Evolutionary conservation across 1,139 yeast species (phyloP).

Genomic region (Debaryomyces coudertii): DNA sequence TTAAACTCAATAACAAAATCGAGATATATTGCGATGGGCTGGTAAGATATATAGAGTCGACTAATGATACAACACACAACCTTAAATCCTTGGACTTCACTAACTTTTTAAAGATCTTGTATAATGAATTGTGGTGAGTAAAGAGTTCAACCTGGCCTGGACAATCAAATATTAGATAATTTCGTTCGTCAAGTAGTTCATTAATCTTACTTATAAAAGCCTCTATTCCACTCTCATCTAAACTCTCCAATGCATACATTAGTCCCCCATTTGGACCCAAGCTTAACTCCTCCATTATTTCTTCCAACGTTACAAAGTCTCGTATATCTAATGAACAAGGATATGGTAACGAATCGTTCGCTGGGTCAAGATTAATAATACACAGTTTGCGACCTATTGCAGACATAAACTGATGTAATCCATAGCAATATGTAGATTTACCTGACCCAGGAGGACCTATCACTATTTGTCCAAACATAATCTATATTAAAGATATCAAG

Average conservation of each 20-base stretch:
- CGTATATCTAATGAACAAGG: conserved; percentile 87
- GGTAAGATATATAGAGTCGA: conserved; percentile 84
- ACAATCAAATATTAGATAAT: conserved; percentile 87
- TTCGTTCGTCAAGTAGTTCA: conserved; percentile 57
- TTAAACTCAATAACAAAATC: conserved; percentile 71
- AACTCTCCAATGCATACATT: conserved; percentile 81
- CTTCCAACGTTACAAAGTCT: conserved; percentile 84
- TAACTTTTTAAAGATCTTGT: conserved; percentile 38
- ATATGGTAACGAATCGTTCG: conserved; percentile 82
- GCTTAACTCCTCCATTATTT: conserved; percentile 80
- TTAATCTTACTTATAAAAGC: conserved; percentile 62
- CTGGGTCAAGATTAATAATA: conserved; percentile 89
- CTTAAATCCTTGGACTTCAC: conserved; percentile 61
- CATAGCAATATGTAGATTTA: conserved; percentile 91
- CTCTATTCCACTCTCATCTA: conserved; percentile 49
- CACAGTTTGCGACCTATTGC: conserved; percentile 91
- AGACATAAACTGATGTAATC: conserved; percentile 86
- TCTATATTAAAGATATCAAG: neutral
- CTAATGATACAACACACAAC: conserved; percentile 81
- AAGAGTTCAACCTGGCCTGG: conserved; percentile 56
- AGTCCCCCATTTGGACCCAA: conserved; percentile 96
- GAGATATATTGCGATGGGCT: conserved; percentile 93
- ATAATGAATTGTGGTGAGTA: conserved; percentile 48
- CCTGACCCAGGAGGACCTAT: conserved; percentile 99
- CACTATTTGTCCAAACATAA: conserved; percentile 84